Evolutionary conservation across 805 yeast species (phyloP).

Genomic region (Yamadazyma kitorensis): DNA sequence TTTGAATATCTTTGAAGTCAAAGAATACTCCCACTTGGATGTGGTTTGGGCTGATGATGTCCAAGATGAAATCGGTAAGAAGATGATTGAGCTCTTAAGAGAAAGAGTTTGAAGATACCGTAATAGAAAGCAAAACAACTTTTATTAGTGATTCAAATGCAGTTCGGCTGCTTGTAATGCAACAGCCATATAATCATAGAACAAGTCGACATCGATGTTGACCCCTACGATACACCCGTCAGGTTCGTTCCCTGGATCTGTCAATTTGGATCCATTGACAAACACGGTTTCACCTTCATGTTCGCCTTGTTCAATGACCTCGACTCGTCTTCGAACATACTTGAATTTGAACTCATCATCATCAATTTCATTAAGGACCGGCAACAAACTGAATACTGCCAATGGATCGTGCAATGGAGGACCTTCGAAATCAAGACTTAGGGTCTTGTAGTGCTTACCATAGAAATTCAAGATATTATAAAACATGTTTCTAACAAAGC

Average conservation of each 20-base stretch:
- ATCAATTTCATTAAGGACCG: slow-evolving; percentile 26
- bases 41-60: slow-evolving; percentile 90
- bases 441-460: slow-evolving; percentile 12
- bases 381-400: slow-evolving; percentile 59
- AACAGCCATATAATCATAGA: slow-evolving; percentile 16
- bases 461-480: slow-evolving; percentile 23
- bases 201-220: slow-evolving; percentile 13
- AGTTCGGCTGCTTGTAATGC: too few species aligned
- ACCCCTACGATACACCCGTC: slow-evolving; percentile 17
- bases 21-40: slow-evolving; percentile 80
- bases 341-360: slow-evolving; percentile 18
- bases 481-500: slow-evolving; percentile 42
- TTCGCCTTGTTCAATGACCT: slow-evolving; percentile 28
- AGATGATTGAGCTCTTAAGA: slow-evolving; percentile 2
- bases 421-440: slow-evolving; percentile 33
- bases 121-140: too few species aligned
- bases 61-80: slow-evolving; percentile 57
- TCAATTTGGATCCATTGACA: slow-evolving; percentile 9
- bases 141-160: not conserved
- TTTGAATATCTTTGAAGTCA: slow-evolving; percentile 44
- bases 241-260: slow-evolving; percentile 13
- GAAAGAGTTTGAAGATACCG: not conserved
- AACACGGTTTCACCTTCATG: slow-evolving; percentile 26
- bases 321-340: slow-evolving; percentile 23
- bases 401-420: slow-evolving; percentile 84